A percentile compares a stretch with the other conserved stretches of the same genome.
Evolutionary conservation across 768 basidiomycete genomes (phyloP).

Genomic region (Mycena rebaudengoi): DNA sequence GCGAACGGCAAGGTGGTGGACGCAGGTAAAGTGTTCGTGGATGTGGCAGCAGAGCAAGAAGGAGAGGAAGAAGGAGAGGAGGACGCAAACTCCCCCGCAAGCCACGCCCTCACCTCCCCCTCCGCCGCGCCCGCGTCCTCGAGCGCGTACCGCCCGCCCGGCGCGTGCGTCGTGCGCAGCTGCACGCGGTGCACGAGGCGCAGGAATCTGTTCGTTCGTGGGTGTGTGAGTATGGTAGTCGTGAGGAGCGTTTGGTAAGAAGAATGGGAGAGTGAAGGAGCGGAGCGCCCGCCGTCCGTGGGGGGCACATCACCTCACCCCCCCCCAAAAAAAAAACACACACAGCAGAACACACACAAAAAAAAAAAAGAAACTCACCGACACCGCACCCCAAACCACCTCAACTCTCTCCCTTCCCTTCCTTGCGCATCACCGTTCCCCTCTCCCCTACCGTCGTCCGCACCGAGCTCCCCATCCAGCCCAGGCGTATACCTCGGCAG

Average conservation of each 20-base stretch:
- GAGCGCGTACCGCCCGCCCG: no score
- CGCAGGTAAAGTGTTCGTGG: no score
- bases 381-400: conserved; percentile 10
- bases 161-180: no score
- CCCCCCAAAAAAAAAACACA: neutral
- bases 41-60: neutral
- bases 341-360: neutral
- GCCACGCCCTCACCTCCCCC: conserved; percentile 11
- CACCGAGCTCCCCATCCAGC: neutral
- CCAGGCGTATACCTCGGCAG: neutral
- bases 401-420: neutral
- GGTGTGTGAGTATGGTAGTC: no score
- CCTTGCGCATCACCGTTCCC: neutral
- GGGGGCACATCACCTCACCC: no score
- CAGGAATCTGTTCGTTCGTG: conserved; percentile 16
- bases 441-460: neutral
- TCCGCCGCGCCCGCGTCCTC: conserved; percentile 16
- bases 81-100: neutral
- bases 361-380: neutral
- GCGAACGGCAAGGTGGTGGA: no score
- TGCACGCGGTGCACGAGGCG: conserved; percentile 3
- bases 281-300: no score
- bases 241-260: no score
- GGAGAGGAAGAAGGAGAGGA: neutral
- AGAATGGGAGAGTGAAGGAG: no score